Base-by-base conservation (phyloP, 192 early-diverging fungal species). In the Coemansia sp. region DNA sequence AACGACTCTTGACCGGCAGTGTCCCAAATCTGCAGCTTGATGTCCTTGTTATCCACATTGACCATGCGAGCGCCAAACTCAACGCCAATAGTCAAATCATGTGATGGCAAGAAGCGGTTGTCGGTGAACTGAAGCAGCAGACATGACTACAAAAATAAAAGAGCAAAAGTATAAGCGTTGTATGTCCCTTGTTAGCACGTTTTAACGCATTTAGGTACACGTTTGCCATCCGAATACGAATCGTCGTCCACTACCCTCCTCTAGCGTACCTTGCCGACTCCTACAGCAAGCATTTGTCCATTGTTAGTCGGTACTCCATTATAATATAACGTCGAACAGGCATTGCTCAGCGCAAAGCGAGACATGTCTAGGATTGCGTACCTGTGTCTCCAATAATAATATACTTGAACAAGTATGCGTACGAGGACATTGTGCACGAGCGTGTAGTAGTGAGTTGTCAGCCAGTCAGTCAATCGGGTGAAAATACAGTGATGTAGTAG, bases 1-100 rank as follows among this genome's bases (percentile, higher is more conserved):
- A 94, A 94, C 9, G 91, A 92, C 67, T 94, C 92, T 79, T 94
- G 92, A 51, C 92, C 92, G 29, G 92, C 92, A 75, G 94, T 95
- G 69, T 96, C 95, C 95, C 95, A 97, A 63, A 96, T 94, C 72
- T 96, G 93, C 12, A 96, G 86, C 79, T 95, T 95, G 72, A 96
- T 90, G 70, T 89, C 85, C 68, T 93, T 94, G 58, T 88, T 89
- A 64, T 91, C 89, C 15, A 88, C 88, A 37, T 67, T 86, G 55
- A 94, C 89, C 64, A 94, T 90, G 31, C 89, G 87, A 38, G 92
- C 88, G 37, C 92, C 92, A 81, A 92, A 94, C 66, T 94, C 92
- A 19, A 94, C 92, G 68, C 92, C 92, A 76, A 94, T 94, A 6
- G 92, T 94, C 59, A 94, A 76, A 68, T 94, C 92, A 72, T 92